Evolutionary conservation across 2,329 filamentous ascomycete species (phyloP), one percentile per base, ranked within the genome.

Genomic region (Neofusicoccum cordaticola): DNA sequence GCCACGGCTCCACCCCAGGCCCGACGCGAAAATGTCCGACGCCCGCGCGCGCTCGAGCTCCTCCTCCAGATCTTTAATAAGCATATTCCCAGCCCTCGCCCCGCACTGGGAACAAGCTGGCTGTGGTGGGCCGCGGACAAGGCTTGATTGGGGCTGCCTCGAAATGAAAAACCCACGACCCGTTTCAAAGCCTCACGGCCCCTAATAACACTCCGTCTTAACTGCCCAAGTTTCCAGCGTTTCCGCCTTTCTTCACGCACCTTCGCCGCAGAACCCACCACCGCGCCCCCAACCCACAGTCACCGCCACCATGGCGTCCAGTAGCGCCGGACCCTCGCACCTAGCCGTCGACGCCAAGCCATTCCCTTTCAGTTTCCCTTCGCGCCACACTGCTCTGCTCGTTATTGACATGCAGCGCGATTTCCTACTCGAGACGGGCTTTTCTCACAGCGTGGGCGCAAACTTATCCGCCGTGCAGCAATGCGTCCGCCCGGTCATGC

Each of bases 341-440:
- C 31, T 60, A 31, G 27, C 37, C 37, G 51, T 76, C 34, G 71
- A 75, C 27, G 74, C 73, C 39, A 74, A 73, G 66, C 83, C 83
- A 12, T 85, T 85, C 70, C 72, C 77, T 2, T 85, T 81, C 69
- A 75, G 72, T 3, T 85, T 85, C 65, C 76, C 78, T 17, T 73
- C 77, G 27, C 73, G 77, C 34, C 78, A 79, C 8, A 83, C 82
- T 0, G 82, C 82, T 8, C 71, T 84, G 22, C 71, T 84, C 56
- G 76, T 84, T 61, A 83, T 84, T 66, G 81, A 84, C 68, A 83
- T 84, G 81, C 82, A 84, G 66, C 72, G 81, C 44, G 82, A 84
- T 66, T 83, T 84, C 66, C 70, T 85, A 5, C 78, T 81, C n/a
- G 73, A 75, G 2, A 77, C 78, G 57, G 82, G 83, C 27, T 85